Evolutionary conservation across 345 rosid genomes (phyloP), one percentile per base, ranked within the genome.

Genomic region (Clausena lansium): DNA sequence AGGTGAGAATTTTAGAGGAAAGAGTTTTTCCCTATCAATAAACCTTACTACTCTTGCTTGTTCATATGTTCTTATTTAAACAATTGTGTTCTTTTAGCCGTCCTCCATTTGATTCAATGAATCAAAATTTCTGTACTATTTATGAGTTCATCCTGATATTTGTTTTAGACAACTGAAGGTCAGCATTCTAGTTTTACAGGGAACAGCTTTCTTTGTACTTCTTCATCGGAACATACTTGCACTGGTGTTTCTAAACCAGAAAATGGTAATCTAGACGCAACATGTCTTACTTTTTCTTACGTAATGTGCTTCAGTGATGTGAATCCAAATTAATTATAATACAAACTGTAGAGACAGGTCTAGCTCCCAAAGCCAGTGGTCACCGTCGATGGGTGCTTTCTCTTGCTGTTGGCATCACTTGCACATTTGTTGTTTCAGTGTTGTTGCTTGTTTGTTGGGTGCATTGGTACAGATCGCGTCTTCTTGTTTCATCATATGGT

Each of bases 381-480:
- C 93, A 82, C 78, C 89, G 75, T 77, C 84, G 84, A 28, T 84
- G 93, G 92, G 89, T 88, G 83, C 79, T 92, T 55, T 89, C 97
- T 38, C 80, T 91, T 81, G 91, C 89, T 71, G 73, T 91, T 20
- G 93, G 91, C 72, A 80, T 91, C 79, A 83, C 90, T 82, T 91
- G 88, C 58, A 81, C 92, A 22, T 96, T 93, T 47, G 89, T 92
- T 50, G 74, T 90, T 80, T 91, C 87, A 50, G 81, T 94, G 75
- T 76, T 88, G 88, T 62, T 96, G 81, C 87, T 92, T 76, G 83
- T 87, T 83, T 90, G 89, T 79, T 91, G 92, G 91, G 88, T 90
- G 85, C 91, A 85, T 81, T 92, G 97, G 95, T 91, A 89, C 81
- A 84, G 92, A 85, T 90, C 97, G 66, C 90, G 85, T 71, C 77